Evolutionary conservation across 345 rosid species (phyloP).

Genomic region (Gossypium thurberi): DNA sequence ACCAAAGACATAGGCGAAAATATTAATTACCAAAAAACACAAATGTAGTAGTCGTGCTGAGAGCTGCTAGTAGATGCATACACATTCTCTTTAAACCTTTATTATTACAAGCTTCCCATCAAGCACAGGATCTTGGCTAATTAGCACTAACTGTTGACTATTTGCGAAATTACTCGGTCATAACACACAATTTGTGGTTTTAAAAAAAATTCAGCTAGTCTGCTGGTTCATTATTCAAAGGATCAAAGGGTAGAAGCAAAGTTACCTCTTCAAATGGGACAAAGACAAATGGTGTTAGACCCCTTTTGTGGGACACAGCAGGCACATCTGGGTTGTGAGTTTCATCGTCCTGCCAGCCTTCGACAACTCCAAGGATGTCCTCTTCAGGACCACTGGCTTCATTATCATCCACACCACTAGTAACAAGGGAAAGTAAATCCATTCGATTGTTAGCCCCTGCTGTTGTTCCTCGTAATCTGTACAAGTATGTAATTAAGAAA

Average conservation of each 20-base stretch:
- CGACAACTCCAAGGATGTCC: slow-evolving; percentile 65
- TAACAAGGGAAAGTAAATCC: slow-evolving; percentile 86
- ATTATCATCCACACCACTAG: slow-evolving; percentile 58
- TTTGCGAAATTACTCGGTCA: neutral
- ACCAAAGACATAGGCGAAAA: neutral
- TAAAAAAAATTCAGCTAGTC: neutral
- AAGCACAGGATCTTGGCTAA: neutral
- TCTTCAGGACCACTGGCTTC: slow-evolving; percentile 55
- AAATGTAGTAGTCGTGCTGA: neutral
- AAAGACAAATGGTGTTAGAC: slow-evolving; percentile 76
- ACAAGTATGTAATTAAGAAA: neutral
- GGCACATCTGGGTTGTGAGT: slow-evolving; percentile 76
- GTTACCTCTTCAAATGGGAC: slow-evolving; percentile 90
- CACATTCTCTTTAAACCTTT: neutral
- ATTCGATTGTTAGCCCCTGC: slow-evolving; percentile 80
- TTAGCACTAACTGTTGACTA: neutral
- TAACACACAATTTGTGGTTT: neutral
- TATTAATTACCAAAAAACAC: neutral
- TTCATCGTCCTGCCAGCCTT: slow-evolving; percentile 79
- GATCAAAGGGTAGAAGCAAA: neutral
- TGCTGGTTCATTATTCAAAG: neutral
- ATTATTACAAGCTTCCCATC: neutral
- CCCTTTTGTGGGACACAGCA: slow-evolving; percentile 82
- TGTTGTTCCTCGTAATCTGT: slow-evolving; percentile 73
- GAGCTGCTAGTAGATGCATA: neutral